Conservation (phyloP, 768 basidiomycete genomes). For the Tricholoma terreum region DNA sequence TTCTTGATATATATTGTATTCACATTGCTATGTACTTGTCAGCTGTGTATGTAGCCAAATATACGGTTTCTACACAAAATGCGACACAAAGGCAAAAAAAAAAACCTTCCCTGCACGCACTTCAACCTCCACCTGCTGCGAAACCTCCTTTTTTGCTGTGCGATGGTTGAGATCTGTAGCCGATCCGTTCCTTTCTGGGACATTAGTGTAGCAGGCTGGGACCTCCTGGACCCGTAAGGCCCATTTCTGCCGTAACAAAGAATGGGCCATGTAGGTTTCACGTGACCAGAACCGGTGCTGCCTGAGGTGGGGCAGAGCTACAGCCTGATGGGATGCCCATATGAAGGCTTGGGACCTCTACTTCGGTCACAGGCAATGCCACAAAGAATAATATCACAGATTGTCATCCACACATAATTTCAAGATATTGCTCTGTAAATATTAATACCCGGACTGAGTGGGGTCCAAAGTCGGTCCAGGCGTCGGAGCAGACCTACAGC, state of each 20-base stretch:
- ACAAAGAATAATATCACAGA: too few species aligned
- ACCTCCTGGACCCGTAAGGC: background rate
- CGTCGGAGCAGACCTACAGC: too few species aligned
- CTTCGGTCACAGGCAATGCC: too few species aligned
- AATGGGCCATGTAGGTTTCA: conserved; percentile 1
- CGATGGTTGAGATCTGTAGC: background rate
- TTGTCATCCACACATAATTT: too few species aligned
- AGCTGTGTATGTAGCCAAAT: background rate
- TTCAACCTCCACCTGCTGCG: background rate
- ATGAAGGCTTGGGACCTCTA: too few species aligned
- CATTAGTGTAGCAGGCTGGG: background rate
- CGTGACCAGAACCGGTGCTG: background rate
- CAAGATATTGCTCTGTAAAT: too few species aligned
- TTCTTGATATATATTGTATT: background rate
- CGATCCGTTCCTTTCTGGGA: background rate
- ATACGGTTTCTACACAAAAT: background rate
- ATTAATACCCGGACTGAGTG: too few species aligned
- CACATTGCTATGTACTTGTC: background rate
- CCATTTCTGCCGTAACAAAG: background rate
- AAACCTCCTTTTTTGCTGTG: background rate
- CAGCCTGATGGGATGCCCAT: too few species aligned
- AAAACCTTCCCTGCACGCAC: too few species aligned
- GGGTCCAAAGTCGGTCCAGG: too few species aligned
- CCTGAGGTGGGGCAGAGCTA: too few species aligned
- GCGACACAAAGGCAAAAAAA: background rate